Evolutionary conservation across 2,329 filamentous ascomycete genomes (phyloP), one percentile per base, ranked within the genome.

Genomic region (Zelopaecilomyces penicillatus): DNA sequence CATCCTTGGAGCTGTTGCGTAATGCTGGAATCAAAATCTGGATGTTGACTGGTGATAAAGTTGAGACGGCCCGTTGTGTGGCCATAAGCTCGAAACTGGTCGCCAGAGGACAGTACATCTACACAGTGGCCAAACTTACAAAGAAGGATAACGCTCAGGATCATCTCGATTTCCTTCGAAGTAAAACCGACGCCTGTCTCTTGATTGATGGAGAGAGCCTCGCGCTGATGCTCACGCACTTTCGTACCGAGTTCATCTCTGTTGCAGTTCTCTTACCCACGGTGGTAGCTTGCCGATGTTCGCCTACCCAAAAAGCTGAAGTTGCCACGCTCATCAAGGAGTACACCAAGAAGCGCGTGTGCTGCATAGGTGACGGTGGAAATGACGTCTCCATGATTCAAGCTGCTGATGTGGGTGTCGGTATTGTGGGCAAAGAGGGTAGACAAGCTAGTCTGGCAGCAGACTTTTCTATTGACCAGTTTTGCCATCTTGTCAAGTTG

Each of bases 371-470:
- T 33, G 93, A 98, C 59, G 93, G 93, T 53, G 93, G 94, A 56
- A 98, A 98, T 66, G 94, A 98, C 62, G 93, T 98, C 5, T 91
- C 85, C 54, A 98, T 98, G 93, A 98, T 98, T 54, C 93, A 97
- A 70, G 91, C 93, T 6, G 93, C 94, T 1, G 93, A 98, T 58
- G 90, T 98, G 0, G 94, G 94, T 49, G 91, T 98, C 28, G 93
- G 93, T 49, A 98, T 98, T 50, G 93, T 97, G 1, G 93, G 93
- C 48, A 98, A 98, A 70, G 93, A 98, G 70, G 93, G 93, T 31
- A 82, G 87, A 26, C 93, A 98, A 69, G 93, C 93, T 32, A 93
- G 85, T 59, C 75, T 98, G 39, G 94, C 94, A 0, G 94, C 93
- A 8, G 93, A 98, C 63, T 98, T 98, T 65, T 93, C 85, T 47